Conservation (phyloP, 192 early-diverging fungal genomes). For the Umbelopsis sp. region DNA sequence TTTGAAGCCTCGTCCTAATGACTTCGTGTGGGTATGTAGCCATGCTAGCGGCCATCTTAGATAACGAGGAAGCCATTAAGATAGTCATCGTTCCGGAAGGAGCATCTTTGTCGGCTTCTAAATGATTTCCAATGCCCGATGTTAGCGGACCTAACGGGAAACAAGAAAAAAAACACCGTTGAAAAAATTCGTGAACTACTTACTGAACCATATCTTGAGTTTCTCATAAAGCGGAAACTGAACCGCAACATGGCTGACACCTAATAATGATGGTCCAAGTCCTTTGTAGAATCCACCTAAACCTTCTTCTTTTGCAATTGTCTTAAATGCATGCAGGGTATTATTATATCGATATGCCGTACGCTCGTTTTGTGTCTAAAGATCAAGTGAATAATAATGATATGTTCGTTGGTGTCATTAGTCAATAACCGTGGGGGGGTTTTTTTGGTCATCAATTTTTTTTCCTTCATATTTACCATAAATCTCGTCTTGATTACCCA, state of each 20-base stretch:
- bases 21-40: constrained; percentile 97
- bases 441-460: neutral
- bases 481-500: constrained; percentile 93
- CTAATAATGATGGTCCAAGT: constrained; percentile 86
- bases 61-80: constrained; percentile 76
- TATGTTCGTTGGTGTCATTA: neutral
- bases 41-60: constrained; percentile 88
- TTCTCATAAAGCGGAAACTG: constrained; percentile 97
- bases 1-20: constrained; percentile 91
- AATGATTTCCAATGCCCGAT: neutral
- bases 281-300: constrained; percentile 89
- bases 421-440: neutral
- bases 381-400: neutral
- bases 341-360: constrained; percentile 83
- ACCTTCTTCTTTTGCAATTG: constrained; percentile 78
- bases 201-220: constrained; percentile 68
- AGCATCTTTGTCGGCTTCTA: constrained; percentile 13
- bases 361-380: constrained; percentile 72
- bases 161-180: neutral
- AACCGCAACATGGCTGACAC: constrained; percentile 89
- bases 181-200: constrained; percentile 14
- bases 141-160: neutral
- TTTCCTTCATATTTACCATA: constrained; percentile 56
- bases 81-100: constrained; percentile 50
- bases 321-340: constrained; percentile 77